Percentiles rank a stretch among this genome's conserved stretches.
Evolutionary conservation across 73 alveolate species (phyloP).

Genomic region (Strombidium stylifer): DNA sequence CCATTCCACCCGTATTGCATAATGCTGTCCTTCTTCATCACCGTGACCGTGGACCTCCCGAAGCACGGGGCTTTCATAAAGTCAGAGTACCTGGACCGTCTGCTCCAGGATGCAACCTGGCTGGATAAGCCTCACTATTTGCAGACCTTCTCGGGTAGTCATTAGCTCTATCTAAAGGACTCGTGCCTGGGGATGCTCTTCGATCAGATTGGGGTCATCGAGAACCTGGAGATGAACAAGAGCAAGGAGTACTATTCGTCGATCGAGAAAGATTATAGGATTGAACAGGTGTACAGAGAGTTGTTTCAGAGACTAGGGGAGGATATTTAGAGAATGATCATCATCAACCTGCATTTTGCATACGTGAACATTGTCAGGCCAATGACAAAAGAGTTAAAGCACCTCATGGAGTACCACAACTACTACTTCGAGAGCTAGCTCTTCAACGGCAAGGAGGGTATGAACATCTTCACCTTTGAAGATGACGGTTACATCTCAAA

Average conservation of each 20-base stretch:
- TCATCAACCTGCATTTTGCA: not conserved
- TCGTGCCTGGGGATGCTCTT: conserved; percentile 59
- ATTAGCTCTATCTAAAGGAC: conserved; percentile 5
- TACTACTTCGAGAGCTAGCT: conserved; percentile 3
- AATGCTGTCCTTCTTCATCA: conserved; percentile 52
- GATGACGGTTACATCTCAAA: too few species aligned
- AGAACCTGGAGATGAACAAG: not conserved
- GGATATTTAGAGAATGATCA: not conserved
- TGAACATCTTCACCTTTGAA: conserved; percentile 2
- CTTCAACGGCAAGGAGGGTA: not conserved
- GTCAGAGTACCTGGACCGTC: conserved; percentile 1
- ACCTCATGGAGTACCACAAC: conserved; percentile 11
- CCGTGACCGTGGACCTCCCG: conserved; percentile 71
- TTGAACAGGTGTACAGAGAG: not conserved
- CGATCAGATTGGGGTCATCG: conserved; percentile 34
- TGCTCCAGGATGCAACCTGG: conserved; percentile 10
- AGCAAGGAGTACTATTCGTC: conserved; percentile 5
- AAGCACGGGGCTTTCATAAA: conserved; percentile 65
- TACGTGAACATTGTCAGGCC: conserved; percentile 11
- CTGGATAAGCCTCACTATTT: conserved; percentile 49
- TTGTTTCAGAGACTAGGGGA: not conserved
- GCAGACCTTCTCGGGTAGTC: conserved; percentile 16
- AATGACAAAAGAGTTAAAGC: conserved; percentile 1
- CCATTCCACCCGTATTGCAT: conserved; percentile 51
- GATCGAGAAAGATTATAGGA: not conserved